Evolutionary conservation across 306 rosid genomes (phyloP).

Genomic region (Medicago truncatula): MtrunA17r5.0-ANR NC_053049.1:32086501-32087000

Average conservation of each 20-base stretch:
- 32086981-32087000: slow-evolving; percentile 38
- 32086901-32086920: slow-evolving; percentile 94
- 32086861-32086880: slow-evolving; percentile 88
- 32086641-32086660: slow-evolving; percentile 55
- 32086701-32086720: slow-evolving; percentile 80
- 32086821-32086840: slow-evolving; percentile 89
- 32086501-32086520: slow-evolving; percentile 56
- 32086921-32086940: slow-evolving; percentile 90
- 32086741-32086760: slow-evolving; percentile 93
- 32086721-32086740: slow-evolving; percentile 84
- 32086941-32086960: slow-evolving; percentile 95
- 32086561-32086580: slow-evolving; percentile 69
- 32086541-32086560: slow-evolving; percentile 74
- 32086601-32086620: slow-evolving; percentile 55
- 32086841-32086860: slow-evolving; percentile 85
- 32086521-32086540: slow-evolving; percentile 67
- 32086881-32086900: slow-evolving; percentile 81
- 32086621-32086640: slow-evolving; percentile 68
- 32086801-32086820: slow-evolving; percentile 96
- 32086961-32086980: slow-evolving; percentile 87
- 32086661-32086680: slow-evolving; percentile 57
- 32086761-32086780: slow-evolving; percentile 92
- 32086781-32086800: slow-evolving; percentile 89
- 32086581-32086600: slow-evolving; percentile 68
- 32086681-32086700: slow-evolving; percentile 81